A percentile compares a stretch with the other conserved stretches of the same genome.
phyloP scores from a whole-genome alignment of 2,329 filamentous ascomycete genomes.

The Verruconis gallopava region DNA sequence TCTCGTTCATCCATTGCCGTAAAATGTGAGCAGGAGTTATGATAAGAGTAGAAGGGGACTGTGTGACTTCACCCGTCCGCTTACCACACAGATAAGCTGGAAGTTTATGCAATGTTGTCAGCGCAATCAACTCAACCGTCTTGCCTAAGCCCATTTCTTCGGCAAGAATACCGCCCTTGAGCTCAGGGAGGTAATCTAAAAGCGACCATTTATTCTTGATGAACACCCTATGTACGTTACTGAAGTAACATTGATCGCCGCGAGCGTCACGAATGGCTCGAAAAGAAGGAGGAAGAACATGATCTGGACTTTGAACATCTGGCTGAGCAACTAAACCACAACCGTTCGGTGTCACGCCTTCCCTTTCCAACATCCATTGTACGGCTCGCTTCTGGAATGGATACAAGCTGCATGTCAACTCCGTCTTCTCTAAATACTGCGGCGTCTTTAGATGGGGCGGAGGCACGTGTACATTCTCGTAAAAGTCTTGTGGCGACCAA shows the following conservation, averaged over 20 bases:
- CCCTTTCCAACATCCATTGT: constrained; percentile 55
- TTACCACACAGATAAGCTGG: neutral
- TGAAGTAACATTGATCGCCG: constrained; percentile 41
- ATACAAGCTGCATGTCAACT: constrained; percentile 39
- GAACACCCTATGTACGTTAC: constrained; percentile 49
- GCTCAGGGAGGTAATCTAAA: constrained; percentile 24
- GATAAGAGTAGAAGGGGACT: constrained; percentile 45
- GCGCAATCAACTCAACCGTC: constrained; percentile 59
- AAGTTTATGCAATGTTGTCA: constrained; percentile 52
- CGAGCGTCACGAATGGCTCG: constrained; percentile 30
- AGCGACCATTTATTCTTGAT: constrained; percentile 38
- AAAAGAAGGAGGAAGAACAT: constrained; percentile 34
- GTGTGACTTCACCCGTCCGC: constrained; percentile 3
- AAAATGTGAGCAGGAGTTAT: constrained; percentile 49
- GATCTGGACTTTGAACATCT: constrained; percentile 9
- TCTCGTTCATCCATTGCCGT: constrained; percentile 49
- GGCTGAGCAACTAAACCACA: constrained; percentile 8
- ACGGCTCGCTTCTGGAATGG: constrained; percentile 61
- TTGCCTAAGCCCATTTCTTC: constrained; percentile 81
- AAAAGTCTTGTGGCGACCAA: constrained; percentile 48
- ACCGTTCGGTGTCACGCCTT: constrained; percentile 37
- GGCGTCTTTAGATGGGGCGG: constrained; percentile 17
- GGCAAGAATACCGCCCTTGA: constrained; percentile 52
- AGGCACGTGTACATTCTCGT: constrained; percentile 54
- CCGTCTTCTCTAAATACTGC: constrained; percentile 16